Base-by-base conservation (phyloP, 2,329 filamentous ascomycete genomes). In the Tothia fuscella region DNA sequence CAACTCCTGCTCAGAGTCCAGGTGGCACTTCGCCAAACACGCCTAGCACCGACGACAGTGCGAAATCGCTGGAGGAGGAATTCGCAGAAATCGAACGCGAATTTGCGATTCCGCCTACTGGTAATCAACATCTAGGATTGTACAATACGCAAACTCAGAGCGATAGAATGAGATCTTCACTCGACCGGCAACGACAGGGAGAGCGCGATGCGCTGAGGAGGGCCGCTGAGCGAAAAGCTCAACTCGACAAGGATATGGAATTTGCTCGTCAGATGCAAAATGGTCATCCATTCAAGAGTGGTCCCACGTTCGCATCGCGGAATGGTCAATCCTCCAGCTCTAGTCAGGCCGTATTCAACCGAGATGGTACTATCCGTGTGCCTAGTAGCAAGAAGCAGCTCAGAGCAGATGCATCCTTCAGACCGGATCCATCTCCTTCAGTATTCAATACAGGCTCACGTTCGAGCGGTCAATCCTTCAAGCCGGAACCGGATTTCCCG, bases 361-460 rank as follows among this genome's bases (percentile, higher is more conserved):
- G 14, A 21, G 39, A 41, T 22, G 39, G 39, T 13, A 41, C 30
- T 2, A 22, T 19, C 14, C 39, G 39, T 21, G 29, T 19, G 20
- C 19, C 14, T 9, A 19, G 34, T 14, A 19, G 16, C n/a, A 22
- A 19, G 10, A 40, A 26, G 24, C 13, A 14, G 24, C 20, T 40
- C 37, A 40, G 31, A 26, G 12, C 13, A 26, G 26, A 10, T 31
- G 25, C 26, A n/a, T 29, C 29, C 17, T 30, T 29, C 25, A 29
- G 16, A 30, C 4, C 25, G 16, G 38, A 32, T 16, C 10, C 25
- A n/a, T 20, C 38, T 10, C 10, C 26, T 29, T 29, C 26, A 29
- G 9, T 21, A 30, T 22, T 21, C 26, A 32, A 40, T 14, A 4
- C 16, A 31, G 12, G 9, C 25, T n/a, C n/a, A n/a, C n/a, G n/a